Percentiles rank a stretch among this genome's conserved stretches.
Evolutionary conservation across 78 protist species (phyloP).

Genomic region (Tieghemostelium lacteum): DNA sequence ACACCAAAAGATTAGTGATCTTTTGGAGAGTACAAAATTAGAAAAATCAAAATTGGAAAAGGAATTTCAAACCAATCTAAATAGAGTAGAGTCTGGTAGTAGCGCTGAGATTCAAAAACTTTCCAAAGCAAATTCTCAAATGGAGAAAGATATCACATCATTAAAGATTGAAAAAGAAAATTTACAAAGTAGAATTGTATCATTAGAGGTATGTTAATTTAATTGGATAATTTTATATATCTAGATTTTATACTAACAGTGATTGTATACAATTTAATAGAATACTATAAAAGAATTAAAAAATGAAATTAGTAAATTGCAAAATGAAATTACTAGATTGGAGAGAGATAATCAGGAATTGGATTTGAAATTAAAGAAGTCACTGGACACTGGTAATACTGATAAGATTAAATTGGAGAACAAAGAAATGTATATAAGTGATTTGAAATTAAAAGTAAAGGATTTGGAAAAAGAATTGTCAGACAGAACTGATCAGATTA

Average conservation of each 20-base stretch:
- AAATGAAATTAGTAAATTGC: neutral
- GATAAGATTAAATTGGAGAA: neutral
- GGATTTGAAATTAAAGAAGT: neutral
- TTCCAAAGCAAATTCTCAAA: neutral
- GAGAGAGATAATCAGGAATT: neutral
- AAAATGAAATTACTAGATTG: neutral
- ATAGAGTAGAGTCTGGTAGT: neutral
- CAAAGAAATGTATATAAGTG: neutral
- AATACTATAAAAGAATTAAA: constrained; percentile 14
- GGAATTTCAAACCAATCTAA: neutral
- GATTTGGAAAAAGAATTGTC: neutral
- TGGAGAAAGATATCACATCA: neutral
- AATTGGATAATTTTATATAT: too few species aligned
- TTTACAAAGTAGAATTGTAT: neutral
- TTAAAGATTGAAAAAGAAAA: neutral
- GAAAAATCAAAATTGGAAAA: neutral
- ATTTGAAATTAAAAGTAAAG: neutral
- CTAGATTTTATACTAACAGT: neutral
- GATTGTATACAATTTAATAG: neutral
- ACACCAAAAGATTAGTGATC: neutral
- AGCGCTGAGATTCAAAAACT: neutral
- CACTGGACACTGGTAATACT: neutral
- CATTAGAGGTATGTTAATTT: neutral
- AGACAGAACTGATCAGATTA: neutral
- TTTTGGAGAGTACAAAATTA: neutral